Percentiles rank a stretch among this genome's conserved stretches.
These are phyloP conservation scores for Colletotrichum spinosum DNA, from an alignment of 2,329 filamentous ascomycete species.

Conservation along the genomic window DNA sequence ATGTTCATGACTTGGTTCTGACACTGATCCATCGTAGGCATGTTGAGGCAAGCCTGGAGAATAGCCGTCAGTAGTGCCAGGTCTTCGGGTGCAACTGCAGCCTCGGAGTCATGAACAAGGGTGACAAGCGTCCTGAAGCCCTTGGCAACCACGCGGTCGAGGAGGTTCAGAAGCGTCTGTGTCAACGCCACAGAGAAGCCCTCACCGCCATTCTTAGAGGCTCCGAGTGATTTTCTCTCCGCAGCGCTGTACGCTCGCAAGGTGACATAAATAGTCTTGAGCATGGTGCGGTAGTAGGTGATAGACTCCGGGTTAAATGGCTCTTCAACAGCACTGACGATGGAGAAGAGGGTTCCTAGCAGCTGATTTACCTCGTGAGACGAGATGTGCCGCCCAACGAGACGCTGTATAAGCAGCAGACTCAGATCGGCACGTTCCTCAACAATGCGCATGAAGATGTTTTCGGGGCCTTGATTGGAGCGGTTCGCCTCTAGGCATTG, in stretches of 20 bases:
- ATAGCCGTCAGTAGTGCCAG: conserved; percentile 89
- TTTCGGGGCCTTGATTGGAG: conserved; percentile 76
- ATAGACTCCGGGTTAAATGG: conserved; percentile 65
- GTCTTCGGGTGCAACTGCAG: conserved; percentile 78
- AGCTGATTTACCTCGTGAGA: conserved; percentile 65
- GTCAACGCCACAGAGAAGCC: conserved; percentile 58
- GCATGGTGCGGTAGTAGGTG: conserved; percentile 83
- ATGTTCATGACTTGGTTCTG: conserved; percentile 78
- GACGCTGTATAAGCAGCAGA: conserved; percentile 82
- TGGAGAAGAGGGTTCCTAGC: conserved; percentile 61
- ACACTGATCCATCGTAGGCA: conserved; percentile 80
- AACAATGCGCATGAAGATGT: conserved; percentile 83
- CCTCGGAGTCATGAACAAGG: conserved; percentile 81
- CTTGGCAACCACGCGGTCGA: conserved; percentile 81
- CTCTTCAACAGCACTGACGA: conserved; percentile 65
- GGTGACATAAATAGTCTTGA: conserved; percentile 87
- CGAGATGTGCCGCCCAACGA: conserved; percentile 70
- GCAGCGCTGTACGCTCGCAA: conserved; percentile 72
- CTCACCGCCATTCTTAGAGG: conserved; percentile 42
- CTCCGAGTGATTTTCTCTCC: conserved; percentile 42
- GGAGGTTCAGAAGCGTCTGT: conserved; percentile 79
- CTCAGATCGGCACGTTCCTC: conserved; percentile 83
- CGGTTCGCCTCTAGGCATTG: conserved; percentile 85
- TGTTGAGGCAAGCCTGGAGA: conserved; percentile 83
- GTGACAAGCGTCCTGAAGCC: conserved; percentile 86